Evolutionary conservation across 257 asterid species (phyloP).

Genomic region (Schizonepeta tenuifolia): DNA sequence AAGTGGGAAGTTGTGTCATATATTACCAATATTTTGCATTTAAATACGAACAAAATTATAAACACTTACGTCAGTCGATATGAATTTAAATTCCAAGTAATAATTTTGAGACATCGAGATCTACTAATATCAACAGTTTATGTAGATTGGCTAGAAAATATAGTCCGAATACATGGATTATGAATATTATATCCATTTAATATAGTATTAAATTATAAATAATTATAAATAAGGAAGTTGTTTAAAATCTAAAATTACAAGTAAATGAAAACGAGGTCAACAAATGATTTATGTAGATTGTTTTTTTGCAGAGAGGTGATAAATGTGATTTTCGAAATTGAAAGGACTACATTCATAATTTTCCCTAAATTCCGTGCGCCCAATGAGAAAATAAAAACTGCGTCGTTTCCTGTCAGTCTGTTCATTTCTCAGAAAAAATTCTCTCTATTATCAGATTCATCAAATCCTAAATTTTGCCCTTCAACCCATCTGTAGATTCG

Average conservation of each 20-base stretch:
- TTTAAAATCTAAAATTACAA: neutral
- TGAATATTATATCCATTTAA: too few relatives aligned
- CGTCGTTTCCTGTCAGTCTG: constrained; percentile 33
- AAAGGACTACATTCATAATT: constrained; percentile 25
- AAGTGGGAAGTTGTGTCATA: too few relatives aligned
- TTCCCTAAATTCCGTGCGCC: constrained; percentile 27
- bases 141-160: too few relatives aligned
- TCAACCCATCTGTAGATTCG: constrained; percentile 8
- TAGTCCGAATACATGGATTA: too few relatives aligned
- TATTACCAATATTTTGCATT: too few relatives aligned
- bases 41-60: too few relatives aligned
- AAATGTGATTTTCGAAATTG: constrained; percentile 6
- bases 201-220: too few relatives aligned
- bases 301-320: neutral
- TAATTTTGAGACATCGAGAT: too few relatives aligned
- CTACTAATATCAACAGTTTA: too few relatives aligned
- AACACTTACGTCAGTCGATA: too few relatives aligned
- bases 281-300: neutral
- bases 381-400: constrained; percentile 34
- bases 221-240: too few relatives aligned
- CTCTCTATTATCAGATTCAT: constrained; percentile 19
- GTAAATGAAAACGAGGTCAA: constrained; percentile 1
- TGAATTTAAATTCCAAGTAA: too few relatives aligned
- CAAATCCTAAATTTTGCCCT: constrained; percentile 25
- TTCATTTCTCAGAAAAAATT: constrained; percentile 24